Conservation (phyloP, 148 eudicot genomes). For the Persicaria tinctoria region DNA sequence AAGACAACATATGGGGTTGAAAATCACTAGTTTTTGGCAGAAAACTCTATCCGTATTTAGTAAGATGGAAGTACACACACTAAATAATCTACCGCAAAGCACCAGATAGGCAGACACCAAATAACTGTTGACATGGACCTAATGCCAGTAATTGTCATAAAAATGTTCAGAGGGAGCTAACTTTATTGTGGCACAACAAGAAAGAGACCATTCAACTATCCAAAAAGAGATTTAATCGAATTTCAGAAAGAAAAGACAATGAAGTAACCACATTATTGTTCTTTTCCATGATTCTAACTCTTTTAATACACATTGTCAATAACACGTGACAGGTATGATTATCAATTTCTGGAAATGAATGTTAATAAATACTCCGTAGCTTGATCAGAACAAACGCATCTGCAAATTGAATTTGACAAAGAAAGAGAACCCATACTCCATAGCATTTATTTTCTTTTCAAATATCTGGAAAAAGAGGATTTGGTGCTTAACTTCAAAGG, state of each 20-base stretch:
- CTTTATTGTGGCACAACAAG: not conserved
- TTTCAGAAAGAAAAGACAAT: not conserved
- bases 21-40: not conserved
- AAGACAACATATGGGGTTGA: not conserved
- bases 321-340: not conserved
- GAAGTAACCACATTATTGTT: not conserved
- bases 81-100: not conserved
- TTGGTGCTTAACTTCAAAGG: slow-evolving; percentile 7
- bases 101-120: slow-evolving; percentile 2
- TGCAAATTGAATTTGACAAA: not conserved
- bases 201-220: slow-evolving; percentile 8
- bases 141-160: not conserved
- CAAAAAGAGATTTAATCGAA: not conserved
- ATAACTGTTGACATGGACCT: not conserved
- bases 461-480: not conserved
- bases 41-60: not conserved
- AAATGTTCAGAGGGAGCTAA: not conserved
- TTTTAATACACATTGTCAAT: not conserved
- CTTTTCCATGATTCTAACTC: not conserved
- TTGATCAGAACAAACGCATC: not conserved
- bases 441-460: not conserved
- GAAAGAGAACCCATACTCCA: not conserved
- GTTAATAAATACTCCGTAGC: not conserved
- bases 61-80: not conserved
- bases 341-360: not conserved